Base-by-base conservation (phyloP, 2,329 filamentous ascomycete genomes). In the Dothistroma pini region DNA sequence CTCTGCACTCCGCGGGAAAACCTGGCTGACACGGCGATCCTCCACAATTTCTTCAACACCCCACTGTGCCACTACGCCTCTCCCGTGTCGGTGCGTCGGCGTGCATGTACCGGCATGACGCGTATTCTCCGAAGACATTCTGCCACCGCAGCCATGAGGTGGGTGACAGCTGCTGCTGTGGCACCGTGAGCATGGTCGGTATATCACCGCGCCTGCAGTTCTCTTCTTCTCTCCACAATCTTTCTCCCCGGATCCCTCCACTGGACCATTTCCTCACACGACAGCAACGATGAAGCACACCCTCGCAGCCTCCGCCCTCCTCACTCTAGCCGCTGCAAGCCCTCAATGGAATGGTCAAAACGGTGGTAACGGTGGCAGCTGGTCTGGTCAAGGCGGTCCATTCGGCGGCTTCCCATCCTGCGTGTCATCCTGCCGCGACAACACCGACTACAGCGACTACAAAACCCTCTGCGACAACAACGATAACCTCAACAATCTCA, bases 381-480 rank as follows among this genome's bases (percentile, higher is more conserved):
- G 48, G 31, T 54, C 52, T 9, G 64, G 59, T 19, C 52, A 47
- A 19, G 56, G 56, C 22, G 60, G 61, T 29, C 59, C 61, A 21
- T 63, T 58, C 47, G 61, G 51, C 14, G 61, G 47, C 58, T 60
- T 64, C 57, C 64, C 64, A 38, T 60, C 57, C 11, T 66, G 64
- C 57, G 61, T 58, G 47, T 57, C 51, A 32, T 60, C 58, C 58
- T 65, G 61, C 61, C 51, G 53, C 22, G 56, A 64, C 38, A 44
- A 53, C 32, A 53, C 35, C 47, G 55, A 58, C 59, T 61, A 51
- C 58, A 57, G 19, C 65, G 56, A 58, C 58, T 63, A 54, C 63
- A 51, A 51, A 48, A 56, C 38, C 52, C 57, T 68, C 32, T 71
- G 69, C 66, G 56, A 34, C 59, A 64, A 68, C 60, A 55, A 38